Base-by-base conservation (phyloP, 371 early-diverging fungal genomes). In the Ordospora colligata region DNA sequence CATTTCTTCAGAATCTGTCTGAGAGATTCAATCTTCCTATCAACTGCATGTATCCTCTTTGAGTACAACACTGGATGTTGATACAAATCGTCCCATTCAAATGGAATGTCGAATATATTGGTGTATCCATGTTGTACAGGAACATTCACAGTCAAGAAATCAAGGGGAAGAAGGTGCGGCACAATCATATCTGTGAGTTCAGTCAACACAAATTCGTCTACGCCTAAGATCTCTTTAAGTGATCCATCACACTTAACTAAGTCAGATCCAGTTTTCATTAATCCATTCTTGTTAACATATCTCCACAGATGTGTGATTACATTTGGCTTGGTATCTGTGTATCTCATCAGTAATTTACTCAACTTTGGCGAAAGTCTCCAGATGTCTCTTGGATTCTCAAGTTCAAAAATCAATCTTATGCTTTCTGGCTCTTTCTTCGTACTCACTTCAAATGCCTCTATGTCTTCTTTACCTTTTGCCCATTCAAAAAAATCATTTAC, bases 21-120 rank as follows among this genome's bases (percentile, higher is more conserved):
- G 7, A 78, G 65, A 25, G 71, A 76, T 25, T 80, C 79, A 25
- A 85, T 80, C 63, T 83, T 83, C 45, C 75, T 82, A 23, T 85
- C 79, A 37, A 82, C 58, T 5, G 69, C 50, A 6, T 78, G 40
- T 46, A 85, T 73, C 32, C 75, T 76, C 17, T 80, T 76, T 22
- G 68, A 32, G 25, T 79, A 81, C 14, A 83, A 32, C 14, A 76
- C 73, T 14, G 82, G 83, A 14, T 74, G 72, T n/a, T 81, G 76
- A 12, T 19, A 52, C 6, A 80, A 19, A 47, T 80, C 80, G 54
- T 85, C 85, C 23, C 75, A 52, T 49, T 83, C 85, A 19, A 82
- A 45, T 25, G 71, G 68, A 32, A 83, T 73, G 64, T 85, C 85
- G 25, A 76, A 66, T 49, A 64, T 69, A 32, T 52, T 22, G 4